A percentile compares a stretch with the other conserved stretches of the same genome.
phyloP scores from a whole-genome alignment of 2,329 filamentous ascomycete genomes.

The Exophiala phaeomuriformis region DNA sequence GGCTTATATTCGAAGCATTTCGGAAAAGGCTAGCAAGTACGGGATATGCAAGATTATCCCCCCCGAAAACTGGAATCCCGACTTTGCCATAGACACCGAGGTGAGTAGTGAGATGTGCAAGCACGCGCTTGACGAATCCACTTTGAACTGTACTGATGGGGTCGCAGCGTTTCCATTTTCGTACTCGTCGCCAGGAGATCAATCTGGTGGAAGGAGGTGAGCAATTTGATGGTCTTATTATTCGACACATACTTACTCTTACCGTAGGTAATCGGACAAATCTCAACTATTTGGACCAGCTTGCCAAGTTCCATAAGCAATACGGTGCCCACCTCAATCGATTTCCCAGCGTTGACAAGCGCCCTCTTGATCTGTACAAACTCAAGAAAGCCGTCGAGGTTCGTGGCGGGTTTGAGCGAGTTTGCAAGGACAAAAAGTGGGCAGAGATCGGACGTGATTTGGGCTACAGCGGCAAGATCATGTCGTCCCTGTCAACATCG shows the following conservation, averaged over 20 bases:
- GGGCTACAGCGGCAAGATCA: conserved; percentile 98
- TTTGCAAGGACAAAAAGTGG: conserved; percentile 98
- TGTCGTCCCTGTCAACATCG: conserved; percentile 96
- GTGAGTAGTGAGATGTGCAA: conserved; percentile 46
- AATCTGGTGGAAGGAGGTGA: conserved; percentile 97
- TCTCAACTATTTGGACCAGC: conserved; percentile 88
- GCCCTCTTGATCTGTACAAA: conserved; percentile 88
- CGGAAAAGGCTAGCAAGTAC: conserved; percentile 75
- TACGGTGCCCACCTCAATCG: conserved; percentile 90
- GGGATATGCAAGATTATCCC: conserved; percentile 95
- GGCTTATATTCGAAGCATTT: conserved; percentile 87
- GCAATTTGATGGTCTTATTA: conserved; percentile 32
- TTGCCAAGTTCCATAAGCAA: conserved; percentile 94
- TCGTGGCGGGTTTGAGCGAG: conserved; percentile 87
- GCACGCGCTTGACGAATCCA: background rate
- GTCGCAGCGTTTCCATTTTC: conserved; percentile 83
- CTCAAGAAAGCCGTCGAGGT: conserved; percentile 95
- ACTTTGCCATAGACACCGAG: conserved; percentile 95
- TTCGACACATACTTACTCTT: conserved; percentile 28
- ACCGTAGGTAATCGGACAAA: conserved; percentile 79
- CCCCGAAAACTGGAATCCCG: conserved; percentile 85
- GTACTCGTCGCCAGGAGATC: conserved; percentile 89
- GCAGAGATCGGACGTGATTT: conserved; percentile 94
- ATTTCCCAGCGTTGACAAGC: conserved; percentile 94
- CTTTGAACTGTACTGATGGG: conserved; percentile 1